Base-by-base conservation (phyloP, 148 eudicot genomes). In the Polygonum maritimum region DNA sequence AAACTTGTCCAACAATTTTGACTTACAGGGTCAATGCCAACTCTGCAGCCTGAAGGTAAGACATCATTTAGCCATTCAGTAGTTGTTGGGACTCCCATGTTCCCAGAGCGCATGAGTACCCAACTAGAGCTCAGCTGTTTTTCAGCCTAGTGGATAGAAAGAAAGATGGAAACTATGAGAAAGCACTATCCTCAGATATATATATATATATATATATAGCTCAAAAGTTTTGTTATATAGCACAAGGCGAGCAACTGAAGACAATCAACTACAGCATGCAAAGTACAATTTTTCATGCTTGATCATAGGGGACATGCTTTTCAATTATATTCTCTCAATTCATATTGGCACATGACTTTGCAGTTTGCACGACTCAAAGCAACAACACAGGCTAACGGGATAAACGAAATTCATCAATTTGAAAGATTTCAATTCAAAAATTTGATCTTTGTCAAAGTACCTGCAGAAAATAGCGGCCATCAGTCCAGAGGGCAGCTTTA, bases 21-120 rank as follows among this genome's bases (percentile, higher is more conserved):
- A 85, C 99, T 92, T 88, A 95, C 99, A 86, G 99, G 99, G 84
- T 95, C 99, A 51, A 95, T 92, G 80, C 97, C 99, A 74, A 95
- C 87, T 87, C 86, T 95, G 88, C 90, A 88, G 72, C 94, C 99
- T 71, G 99, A 92, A 81, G 91, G 79, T 74, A 95, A 80, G 77
- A 89, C 85, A 80, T 90, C 85, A 79, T 88, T 88, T 78, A 95
- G 99, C 99, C 99, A 95, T 87, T 95, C 94, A 82, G 89, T 80
- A 81, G 89, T 79, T 57, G 88, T 85, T 71, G 99, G 99, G 69
- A 95, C 97, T 69, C 97, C 99, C 77, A 77, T 48, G 79, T 95
- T 92, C 81, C 99, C 99, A 78, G 94, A 92, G 41, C 98, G 92
- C 99, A 96, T 96, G 71, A 96, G 91, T 78, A 84, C 83, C 99